Evolutionary conservation across 257 asterid species (phyloP), one percentile per base, ranked within the genome.

Genomic region (Ophiorrhiza pumila): DNA sequence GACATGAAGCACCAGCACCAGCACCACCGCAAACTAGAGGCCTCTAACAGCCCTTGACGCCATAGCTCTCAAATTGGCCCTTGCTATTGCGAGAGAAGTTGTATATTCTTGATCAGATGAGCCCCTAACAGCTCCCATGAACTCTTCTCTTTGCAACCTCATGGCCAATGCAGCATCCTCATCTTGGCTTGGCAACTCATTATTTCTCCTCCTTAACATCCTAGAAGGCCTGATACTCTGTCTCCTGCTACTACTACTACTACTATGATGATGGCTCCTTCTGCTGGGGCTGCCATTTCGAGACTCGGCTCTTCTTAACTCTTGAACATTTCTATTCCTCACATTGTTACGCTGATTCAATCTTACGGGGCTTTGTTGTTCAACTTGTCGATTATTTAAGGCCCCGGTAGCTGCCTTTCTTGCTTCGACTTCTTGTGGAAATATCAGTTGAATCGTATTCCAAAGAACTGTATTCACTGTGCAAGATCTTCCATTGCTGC

Each of bases 81-180:
- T 88, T 65, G 97, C 97, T 8, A 59, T 39, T 42, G 87, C 68
- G 64, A 85, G 74, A 2, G 94, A 83, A 73, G 71, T 78, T 47
- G 82, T 76, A 22, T 78, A 64, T n/a, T 15, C 59, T 17, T 71
- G 82, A 29, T 49, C 65, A 1, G 91, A 75, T 20, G 93, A 75
- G 20, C 15, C 84, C 77, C 89, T 76, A 76, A 81, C 77, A 47
- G 79, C 86, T 43, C 71, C 93, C 92, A 92, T 76, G 76, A 85
- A 92, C 80, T 95, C 99, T 79, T 90, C 97, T 71, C 99, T 85
- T 83, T 95, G 99, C 89, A 95, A 72, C 80, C 99, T 91, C 68
- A 92, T 61, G 10, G 99, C 98, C 85, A 95, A 62, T 56, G 96
- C 98, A 52, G 95, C 95, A 88, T 95, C 99, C 85, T 78, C 90